Evolutionary conservation across 768 basidiomycete genomes (phyloP).

Genomic region (Paxillus rubicundulus): DNA sequence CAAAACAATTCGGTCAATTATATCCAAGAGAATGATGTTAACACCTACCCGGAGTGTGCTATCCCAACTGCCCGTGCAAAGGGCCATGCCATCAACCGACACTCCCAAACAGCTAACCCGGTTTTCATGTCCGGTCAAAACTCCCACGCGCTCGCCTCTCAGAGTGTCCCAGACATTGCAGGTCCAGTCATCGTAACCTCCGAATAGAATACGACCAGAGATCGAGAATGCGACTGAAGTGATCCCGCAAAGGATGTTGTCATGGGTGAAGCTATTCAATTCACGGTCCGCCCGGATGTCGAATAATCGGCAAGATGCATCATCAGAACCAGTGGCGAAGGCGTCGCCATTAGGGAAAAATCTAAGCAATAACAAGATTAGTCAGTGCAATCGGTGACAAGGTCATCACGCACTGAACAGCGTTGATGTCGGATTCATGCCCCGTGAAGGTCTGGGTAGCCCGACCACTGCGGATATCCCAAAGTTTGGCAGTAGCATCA

Average conservation of each 20-base stretch:
- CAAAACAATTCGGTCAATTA: constrained; percentile 11
- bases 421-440: constrained; percentile 98
- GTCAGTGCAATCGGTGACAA: constrained; percentile 2
- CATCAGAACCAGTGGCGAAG: constrained; percentile 97
- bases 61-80: constrained; percentile 99
- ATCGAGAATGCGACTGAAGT: constrained; percentile 99
- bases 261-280: constrained; percentile 94
- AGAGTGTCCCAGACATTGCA: constrained; percentile 99
- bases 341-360: constrained; percentile 99
- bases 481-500: constrained; percentile 96
- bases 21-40: constrained; percentile 1
- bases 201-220: constrained; percentile 95
- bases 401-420: constrained; percentile 75
- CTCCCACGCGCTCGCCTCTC: constrained; percentile 97
- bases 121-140: constrained; percentile 97
- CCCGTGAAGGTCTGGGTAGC: constrained; percentile 98
- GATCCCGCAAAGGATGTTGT: constrained; percentile 98
- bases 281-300: constrained; percentile 98
- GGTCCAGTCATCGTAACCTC: constrained; percentile 99
- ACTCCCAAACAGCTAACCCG: constrained; percentile 96
- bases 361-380: constrained; percentile 40
- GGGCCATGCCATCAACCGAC: constrained; percentile 94
- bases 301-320: constrained; percentile 96
- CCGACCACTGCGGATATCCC: constrained; percentile 97
- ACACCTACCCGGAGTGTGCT: constrained; percentile 85